Conservation (phyloP, 1,284 basidiomycete genomes). For the Vanrija sp. region DNA sequence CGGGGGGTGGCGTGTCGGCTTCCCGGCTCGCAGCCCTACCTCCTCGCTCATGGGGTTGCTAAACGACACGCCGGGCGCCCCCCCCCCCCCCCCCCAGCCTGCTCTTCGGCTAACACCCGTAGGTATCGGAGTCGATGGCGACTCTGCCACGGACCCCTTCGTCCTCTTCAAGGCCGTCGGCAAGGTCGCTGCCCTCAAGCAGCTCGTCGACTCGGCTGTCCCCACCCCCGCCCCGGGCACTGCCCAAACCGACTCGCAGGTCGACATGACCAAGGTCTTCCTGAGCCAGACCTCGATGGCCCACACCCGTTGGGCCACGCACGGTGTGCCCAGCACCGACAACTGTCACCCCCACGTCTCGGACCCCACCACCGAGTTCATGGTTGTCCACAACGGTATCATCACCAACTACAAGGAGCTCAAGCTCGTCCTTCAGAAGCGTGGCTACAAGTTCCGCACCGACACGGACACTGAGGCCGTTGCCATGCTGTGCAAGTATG, state of each 20-base stretch:
- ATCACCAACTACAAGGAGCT: conserved; percentile 93
- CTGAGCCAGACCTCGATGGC: conserved; percentile 93
- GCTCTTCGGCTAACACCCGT: not conserved
- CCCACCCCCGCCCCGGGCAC: conserved; percentile 25
- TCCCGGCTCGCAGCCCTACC: too few relatives aligned
- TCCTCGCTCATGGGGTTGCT: too few relatives aligned
- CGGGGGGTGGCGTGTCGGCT: too few relatives aligned
- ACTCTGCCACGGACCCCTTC: conserved; percentile 62
- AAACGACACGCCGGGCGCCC: too few relatives aligned
- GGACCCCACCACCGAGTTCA: conserved; percentile 76
- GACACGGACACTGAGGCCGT: conserved; percentile 99
- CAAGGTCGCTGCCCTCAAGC: conserved; percentile 91
- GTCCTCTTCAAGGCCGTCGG: conserved; percentile 98
- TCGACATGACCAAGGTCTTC: conserved; percentile 79
- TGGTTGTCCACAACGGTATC: conserved; percentile 97
- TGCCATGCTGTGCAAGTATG: conserved; percentile 92
- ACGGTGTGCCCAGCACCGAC: conserved; percentile 78
- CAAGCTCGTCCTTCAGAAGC: conserved; percentile 88
- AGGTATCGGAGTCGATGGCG: conserved; percentile 92
- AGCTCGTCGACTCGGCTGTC: conserved; percentile 74
- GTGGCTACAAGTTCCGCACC: conserved; percentile 89
- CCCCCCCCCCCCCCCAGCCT: too few relatives aligned
- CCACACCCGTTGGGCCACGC: conserved; percentile 99
- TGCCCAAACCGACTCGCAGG: conserved; percentile 29
- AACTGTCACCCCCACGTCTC: conserved; percentile 98